These are phyloP conservation scores for Tulasnella sp. DNA, from an alignment of 768 basidiomycete genomes.

Conservation along the genomic window DNA sequence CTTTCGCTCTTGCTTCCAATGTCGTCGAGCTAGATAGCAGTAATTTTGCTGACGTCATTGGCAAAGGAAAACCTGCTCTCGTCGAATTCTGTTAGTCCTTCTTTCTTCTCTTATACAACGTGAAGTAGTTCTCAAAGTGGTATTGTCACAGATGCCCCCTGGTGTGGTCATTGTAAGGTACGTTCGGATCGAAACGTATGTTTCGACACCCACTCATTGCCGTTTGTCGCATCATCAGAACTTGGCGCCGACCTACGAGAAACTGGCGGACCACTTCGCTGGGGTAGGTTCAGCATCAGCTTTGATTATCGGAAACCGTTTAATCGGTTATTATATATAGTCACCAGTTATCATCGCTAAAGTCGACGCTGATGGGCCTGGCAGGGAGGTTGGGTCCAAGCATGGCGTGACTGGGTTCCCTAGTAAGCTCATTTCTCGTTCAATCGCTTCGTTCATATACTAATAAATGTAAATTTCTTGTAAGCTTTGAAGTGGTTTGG, in stretches of 20 bases:
- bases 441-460: background rate
- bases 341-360: constrained; percentile 85
- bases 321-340: background rate
- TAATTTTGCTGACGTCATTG: constrained; percentile 68
- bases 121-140: background rate
- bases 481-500: constrained; percentile 88
- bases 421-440: constrained; percentile 42
- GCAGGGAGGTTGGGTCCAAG: constrained; percentile 59
- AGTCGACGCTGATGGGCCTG: constrained; percentile 84
- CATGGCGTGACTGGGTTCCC: constrained; percentile 79
- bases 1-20: constrained; percentile 52
- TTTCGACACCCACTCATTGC: too few relatives aligned
- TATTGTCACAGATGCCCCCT: constrained; percentile 57
- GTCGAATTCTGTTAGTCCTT: constrained; percentile 73
- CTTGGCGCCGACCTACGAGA: constrained; percentile 79
- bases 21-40: constrained; percentile 67
- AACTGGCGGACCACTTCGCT: constrained; percentile 79
- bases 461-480: constrained; percentile 12
- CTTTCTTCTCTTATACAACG: background rate
- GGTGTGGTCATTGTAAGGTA: constrained; percentile 91
- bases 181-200: constrained; percentile 16
- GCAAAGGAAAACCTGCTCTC: constrained; percentile 69
- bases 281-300: constrained; percentile 37
- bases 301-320: background rate
- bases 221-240: constrained; percentile 37